These are phyloP conservation scores for Aureobasidium sp. DNA, from an alignment of 2,329 filamentous ascomycete species.

Conservation along the genomic window DNA sequence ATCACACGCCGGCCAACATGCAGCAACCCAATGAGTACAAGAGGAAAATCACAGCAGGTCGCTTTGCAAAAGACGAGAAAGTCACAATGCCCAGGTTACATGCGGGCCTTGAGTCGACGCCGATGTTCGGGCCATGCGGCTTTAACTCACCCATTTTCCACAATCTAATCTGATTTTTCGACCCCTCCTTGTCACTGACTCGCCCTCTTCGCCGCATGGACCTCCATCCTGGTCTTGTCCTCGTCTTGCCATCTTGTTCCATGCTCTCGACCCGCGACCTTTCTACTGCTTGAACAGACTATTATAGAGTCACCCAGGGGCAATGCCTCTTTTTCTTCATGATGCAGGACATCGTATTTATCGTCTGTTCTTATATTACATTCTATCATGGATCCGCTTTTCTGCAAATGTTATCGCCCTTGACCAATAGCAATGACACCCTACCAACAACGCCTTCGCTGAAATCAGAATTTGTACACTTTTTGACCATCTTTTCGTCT, in stretches of 20 bases:
- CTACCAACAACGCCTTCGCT: slow-evolving; percentile 17
- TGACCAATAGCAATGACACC: slow-evolving; percentile 3
- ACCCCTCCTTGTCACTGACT: not conserved
- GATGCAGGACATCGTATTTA: not conserved
- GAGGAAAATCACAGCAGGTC: not conserved
- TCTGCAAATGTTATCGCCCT: not conserved
- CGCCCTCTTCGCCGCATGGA: not conserved
- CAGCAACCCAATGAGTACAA: slow-evolving; percentile 12
- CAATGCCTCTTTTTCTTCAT: not conserved
- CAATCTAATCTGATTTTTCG: slow-evolving; percentile 13
- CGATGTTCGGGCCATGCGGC: not conserved
- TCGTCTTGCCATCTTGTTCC: not conserved
- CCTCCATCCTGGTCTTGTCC: not conserved
- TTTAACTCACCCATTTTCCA: not conserved
- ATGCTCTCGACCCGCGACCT: too few species aligned
- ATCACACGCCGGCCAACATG: slow-evolving; percentile 9
- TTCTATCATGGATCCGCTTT: not conserved
- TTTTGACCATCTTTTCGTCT: not conserved
- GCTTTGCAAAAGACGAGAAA: slow-evolving; percentile 7
- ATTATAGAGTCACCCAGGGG: not conserved
- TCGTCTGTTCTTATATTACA: not conserved
- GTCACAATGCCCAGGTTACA: not conserved
- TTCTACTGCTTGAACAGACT: not conserved
- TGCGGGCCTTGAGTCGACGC: not conserved
- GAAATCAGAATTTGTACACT: not conserved